Base-by-base conservation (phyloP, 352 stramenopile species). In the Globisporangium barbulae region DNA sequence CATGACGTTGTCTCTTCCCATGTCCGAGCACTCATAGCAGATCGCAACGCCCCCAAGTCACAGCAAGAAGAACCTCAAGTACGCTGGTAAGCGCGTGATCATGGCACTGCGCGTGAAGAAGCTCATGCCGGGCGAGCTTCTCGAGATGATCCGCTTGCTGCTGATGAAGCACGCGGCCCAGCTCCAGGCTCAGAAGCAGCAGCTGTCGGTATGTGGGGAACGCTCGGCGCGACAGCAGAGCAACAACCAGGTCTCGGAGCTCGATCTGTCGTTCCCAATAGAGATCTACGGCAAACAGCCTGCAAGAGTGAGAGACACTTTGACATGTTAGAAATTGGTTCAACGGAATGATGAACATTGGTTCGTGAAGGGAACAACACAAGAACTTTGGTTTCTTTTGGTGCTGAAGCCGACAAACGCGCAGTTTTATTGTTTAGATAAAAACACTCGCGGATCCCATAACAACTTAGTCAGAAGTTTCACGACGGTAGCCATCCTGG, bases 401-500 rank as follows among this genome's bases (percentile, higher is more conserved):
- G 17, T 48, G 52, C 30, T 44, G 48, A 85, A 85, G 81, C 83
- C 79, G 77, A 89, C 78, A 86, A 75, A 78, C 68, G 76, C 75
- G 74, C 64, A 83, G 77, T 88, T 87, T 89, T 88, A 90, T 86
- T 84, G 69, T 65, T 74, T 74, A 81, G 80, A 79, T 81, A 69
- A 76, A 88, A 69, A 77, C 75, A 69, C 71, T 72, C 68, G 64
- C 50, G 45, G 35, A 48, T 54, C 28, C 53, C 67, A 71, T 17
- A 41, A 41, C 61, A 67, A 63, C 77, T 91, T 93, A 94, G 73
- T 93, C 88, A 65, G 80, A 70, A 79, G 81, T 83, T 71, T 94
- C 85, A 76, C 85, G 85, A 81, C 85, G 85, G 85, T 94, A 94
- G 69, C 85, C 85, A 67, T 94, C 85, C 79, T 93, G 82, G 74